Conservation (phyloP, 257 asterid genomes). For the Solanum peruvianum region DNA sequence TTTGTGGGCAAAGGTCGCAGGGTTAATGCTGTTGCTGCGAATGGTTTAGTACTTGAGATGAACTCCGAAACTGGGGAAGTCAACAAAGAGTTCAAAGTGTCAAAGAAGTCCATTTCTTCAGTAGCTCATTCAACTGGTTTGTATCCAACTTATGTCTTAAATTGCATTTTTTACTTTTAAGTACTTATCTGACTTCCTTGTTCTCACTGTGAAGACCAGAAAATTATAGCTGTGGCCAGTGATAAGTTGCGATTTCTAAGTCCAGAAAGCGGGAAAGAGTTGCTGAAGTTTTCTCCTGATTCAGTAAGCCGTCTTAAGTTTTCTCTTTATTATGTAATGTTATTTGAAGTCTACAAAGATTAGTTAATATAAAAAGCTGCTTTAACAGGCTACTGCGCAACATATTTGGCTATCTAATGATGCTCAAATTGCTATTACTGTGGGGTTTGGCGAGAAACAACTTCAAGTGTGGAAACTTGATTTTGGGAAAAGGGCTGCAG, state of each 20-base stretch:
- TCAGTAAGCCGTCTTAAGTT: conserved; percentile 1
- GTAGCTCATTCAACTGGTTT: conserved; percentile 10
- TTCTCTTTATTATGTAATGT: background rate
- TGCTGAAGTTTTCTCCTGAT: conserved; percentile 15
- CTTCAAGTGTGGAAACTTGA: conserved; percentile 19
- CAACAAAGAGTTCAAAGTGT: conserved; percentile 10
- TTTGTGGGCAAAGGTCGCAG: conserved; percentile 4
- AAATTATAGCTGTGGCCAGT: conserved; percentile 14
- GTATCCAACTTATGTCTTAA: background rate
- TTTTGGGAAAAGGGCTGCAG: background rate
- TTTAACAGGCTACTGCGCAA: conserved; percentile 9
- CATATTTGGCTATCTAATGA: conserved; percentile 9
- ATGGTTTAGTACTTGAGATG: conserved; percentile 15
- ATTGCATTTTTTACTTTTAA: background rate
- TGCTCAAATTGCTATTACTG: conserved; percentile 16
- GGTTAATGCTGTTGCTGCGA: conserved; percentile 7
- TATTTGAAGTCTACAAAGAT: background rate
- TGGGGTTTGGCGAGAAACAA: conserved; percentile 13
- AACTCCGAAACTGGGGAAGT: conserved; percentile 17
- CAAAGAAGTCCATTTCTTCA: conserved; percentile 11
- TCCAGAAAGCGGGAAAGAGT: conserved; percentile 12
- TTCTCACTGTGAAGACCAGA: conserved; percentile 9
- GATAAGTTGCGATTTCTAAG: conserved; percentile 12
- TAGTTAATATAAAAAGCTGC: background rate
- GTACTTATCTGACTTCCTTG: background rate